Percentiles rank a stretch among this genome's conserved stretches.
Conservation (phyloP, 257 asterid genomes). For the Solanum pinnatisectum region DNA sequence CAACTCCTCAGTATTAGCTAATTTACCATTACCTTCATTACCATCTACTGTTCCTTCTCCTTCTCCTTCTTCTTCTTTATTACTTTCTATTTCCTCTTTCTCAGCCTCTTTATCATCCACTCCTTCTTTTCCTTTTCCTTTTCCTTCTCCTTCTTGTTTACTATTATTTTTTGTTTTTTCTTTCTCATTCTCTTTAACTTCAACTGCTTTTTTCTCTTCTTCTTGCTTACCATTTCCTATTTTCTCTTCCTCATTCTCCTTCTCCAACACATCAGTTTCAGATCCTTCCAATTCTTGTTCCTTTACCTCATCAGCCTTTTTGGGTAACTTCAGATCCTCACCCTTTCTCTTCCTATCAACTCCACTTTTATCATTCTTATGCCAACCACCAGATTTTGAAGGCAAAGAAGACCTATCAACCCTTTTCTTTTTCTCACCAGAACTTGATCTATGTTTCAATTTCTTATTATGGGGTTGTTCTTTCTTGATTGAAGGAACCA, state of each 20-base stretch:
- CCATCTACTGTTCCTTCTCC: conserved; percentile 7
- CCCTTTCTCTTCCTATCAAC: conserved; percentile 11
- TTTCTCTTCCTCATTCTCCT: neutral
- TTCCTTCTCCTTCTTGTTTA: conserved; percentile 14
- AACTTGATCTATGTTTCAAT: neutral
- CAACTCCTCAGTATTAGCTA: conserved; percentile 27
- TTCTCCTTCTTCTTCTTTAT: neutral
- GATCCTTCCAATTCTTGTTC: conserved; percentile 39
- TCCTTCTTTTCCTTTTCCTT: conserved; percentile 27
- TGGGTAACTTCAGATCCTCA: conserved; percentile 13
- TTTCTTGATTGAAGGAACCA: conserved; percentile 15
- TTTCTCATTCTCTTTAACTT: conserved; percentile 4
- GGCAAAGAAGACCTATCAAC: conserved; percentile 35
- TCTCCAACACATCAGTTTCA: conserved; percentile 35
- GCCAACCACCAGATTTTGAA: conserved; percentile 32
- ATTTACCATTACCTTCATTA: conserved; percentile 29
- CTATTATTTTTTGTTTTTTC: neutral
- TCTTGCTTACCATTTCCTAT: neutral
- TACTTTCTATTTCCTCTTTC: neutral
- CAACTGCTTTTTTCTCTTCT: conserved; percentile 1
- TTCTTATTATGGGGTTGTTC: conserved; percentile 23
- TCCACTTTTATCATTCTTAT: conserved; percentile 15
- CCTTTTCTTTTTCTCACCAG: conserved; percentile 34
- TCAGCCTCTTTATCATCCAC: neutral
- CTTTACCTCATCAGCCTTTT: conserved; percentile 19